Base-by-base conservation (phyloP, 176 grass and related monocot species). In the Guadua angustifolia region DNA sequence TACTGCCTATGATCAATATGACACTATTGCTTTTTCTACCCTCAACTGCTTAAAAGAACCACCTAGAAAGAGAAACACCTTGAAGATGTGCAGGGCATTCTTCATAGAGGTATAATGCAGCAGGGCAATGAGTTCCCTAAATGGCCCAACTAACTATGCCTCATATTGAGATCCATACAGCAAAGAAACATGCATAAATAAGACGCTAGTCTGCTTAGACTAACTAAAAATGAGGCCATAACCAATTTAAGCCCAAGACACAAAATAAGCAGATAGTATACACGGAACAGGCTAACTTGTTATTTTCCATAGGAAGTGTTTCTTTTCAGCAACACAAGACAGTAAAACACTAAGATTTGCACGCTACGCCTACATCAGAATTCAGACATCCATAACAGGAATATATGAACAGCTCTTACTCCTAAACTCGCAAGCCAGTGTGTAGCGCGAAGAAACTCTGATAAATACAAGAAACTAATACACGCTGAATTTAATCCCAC, bases 401-500 rank as follows among this genome's bases (percentile, higher is more conserved):
- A 52, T 73, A 83, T 86, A 86, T 83, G 39, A 73, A 86, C 84
- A 90, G 16, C 73, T 9, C 78, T 86, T 78, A 73, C 73, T 56
- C 78, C 83, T 82, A 76, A 45, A 77, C 15, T n/a, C n/a, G n/a
- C n/a, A n/a, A n/a, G n/a, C n/a, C n/a, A n/a, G n/a, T n/a, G n/a
- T n/a, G n/a, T n/a, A n/a, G n/a, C n/a, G n/a, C n/a, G n/a, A n/a
- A n/a, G n/a, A n/a, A n/a, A n/a, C n/a, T n/a, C n/a, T n/a, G n/a
- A n/a, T n/a, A n/a, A n/a, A n/a, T n/a, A n/a, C n/a, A n/a, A n/a
- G n/a, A n/a, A n/a, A n/a, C n/a, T n/a, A n/a, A n/a, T n/a, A n/a
- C n/a, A n/a, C n/a, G n/a, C n/a, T n/a, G n/a, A n/a, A n/a, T n/a
- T n/a, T n/a, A n/a, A n/a, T n/a, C n/a, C n/a, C n/a, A n/a, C n/a